Base-by-base conservation (phyloP, 2,329 filamentous ascomycete species). In the Neophaeococcomyces mojaviensis region DNA sequence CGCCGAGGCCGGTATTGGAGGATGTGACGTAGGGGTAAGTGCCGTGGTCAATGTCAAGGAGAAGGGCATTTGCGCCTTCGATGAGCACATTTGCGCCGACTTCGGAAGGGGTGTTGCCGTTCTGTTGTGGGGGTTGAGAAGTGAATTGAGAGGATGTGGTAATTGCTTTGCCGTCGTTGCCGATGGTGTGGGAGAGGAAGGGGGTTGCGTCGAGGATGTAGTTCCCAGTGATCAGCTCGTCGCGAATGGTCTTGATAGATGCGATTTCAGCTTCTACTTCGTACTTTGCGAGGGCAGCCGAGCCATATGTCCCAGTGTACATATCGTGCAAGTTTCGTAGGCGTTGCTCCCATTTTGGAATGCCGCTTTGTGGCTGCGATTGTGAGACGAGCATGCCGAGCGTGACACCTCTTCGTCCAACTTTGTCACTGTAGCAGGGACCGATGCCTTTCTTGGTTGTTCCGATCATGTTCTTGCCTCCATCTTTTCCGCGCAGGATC, bases 341-440 rank as follows among this genome's bases (percentile, higher is more conserved):
- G 30, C 55, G 53, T 36, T 49, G 47, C 30, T 58, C 55, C 54
- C 56, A 58, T 12, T 49, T 46, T 39, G 59, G 57, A 30, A 58
- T 51, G 31, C 61, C 58, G 45, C 58, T 58, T n/a, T 28, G 24
- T 10, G 24, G 10, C 5, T 10, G 24, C 24, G 24, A 28, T 28
- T 28, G 24, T 28, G 24, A 28, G 43, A 55, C 58, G 13, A 44
- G 64, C 61, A 47, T 73, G 73, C 53, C 81, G 59, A 82, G 67
- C 45, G 75, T 74, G 30, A 81, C 68, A 54, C 78, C 78, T 34
- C 71, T 72, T 48, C 79, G 68, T 4, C 76, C 71, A 51, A 78
- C 78, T 65, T 82, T 82, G 57, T 76, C 76, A 58, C 74, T 77
- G 65, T 82, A 82, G 51, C 76, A 76, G 58, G 79, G 79, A 36